Percentiles rank a stretch among this genome's conserved stretches.
Evolutionary conservation across 805 yeast genomes (phyloP).

Genomic region (Candida fluviatilis): DNA sequence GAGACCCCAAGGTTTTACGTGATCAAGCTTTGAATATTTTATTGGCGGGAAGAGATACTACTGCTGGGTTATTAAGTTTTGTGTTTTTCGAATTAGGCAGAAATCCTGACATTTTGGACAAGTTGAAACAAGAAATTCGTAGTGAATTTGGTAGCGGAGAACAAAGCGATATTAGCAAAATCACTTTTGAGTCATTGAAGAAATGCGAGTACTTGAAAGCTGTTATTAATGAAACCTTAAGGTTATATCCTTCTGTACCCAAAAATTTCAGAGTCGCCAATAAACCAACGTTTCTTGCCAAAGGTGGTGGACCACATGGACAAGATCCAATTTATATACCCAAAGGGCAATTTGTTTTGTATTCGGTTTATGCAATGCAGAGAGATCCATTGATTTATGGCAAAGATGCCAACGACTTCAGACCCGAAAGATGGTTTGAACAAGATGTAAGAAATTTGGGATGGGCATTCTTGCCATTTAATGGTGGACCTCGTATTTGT

Average conservation of each 20-base stretch:
- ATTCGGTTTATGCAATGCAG: slow-evolving; percentile 40
- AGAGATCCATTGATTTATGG: slow-evolving; percentile 39
- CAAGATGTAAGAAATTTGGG: slow-evolving; percentile 25
- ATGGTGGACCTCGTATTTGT: slow-evolving; percentile 55
- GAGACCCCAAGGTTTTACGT: slow-evolving; percentile 31
- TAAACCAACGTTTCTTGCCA: slow-evolving; percentile 29
- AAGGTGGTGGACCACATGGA: slow-evolving; percentile 27
- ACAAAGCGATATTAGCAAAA: slow-evolving; percentile 15
- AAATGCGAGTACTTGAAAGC: slow-evolving; percentile 30
- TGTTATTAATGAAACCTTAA: slow-evolving; percentile 29
- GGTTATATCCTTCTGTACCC: slow-evolving; percentile 35
- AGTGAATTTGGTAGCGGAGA: slow-evolving; percentile 23
- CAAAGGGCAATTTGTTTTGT: slow-evolving; percentile 41
- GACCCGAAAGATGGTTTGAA: slow-evolving; percentile 48
- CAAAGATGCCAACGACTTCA: slow-evolving; percentile 38
- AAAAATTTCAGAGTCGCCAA: slow-evolving; percentile 29
- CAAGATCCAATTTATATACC: slow-evolving; percentile 21
- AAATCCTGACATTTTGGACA: slow-evolving; percentile 26
- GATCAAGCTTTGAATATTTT: slow-evolving; percentile 40
- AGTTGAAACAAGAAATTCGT: slow-evolving; percentile 23
- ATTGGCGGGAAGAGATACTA: slow-evolving; percentile 39
- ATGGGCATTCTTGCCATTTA: slow-evolving; percentile 51
- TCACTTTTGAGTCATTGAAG: slow-evolving; percentile 33
- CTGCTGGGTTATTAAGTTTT: slow-evolving; percentile 32
- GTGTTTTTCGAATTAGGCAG: slow-evolving; percentile 29